phyloP scores from a whole-genome alignment of 306 rosid species.

The Cucurbita maxima region DNA sequence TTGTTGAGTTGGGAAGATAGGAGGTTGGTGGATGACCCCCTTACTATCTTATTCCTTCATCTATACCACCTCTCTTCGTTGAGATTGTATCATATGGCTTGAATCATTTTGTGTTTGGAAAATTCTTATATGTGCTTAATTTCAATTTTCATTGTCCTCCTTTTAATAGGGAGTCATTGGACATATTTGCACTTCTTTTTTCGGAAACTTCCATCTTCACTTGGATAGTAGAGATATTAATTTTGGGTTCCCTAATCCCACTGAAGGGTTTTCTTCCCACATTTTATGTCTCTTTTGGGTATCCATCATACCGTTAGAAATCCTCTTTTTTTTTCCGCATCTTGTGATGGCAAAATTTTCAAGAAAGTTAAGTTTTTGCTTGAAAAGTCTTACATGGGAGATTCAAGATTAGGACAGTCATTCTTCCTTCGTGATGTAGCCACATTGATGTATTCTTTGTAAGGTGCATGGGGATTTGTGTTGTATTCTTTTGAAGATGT shows the following conservation, averaged over 20 bases:
- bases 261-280: background rate
- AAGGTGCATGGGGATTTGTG: no score
- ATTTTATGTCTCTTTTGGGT: background rate
- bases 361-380: background rate
- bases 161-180: background rate
- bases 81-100: background rate
- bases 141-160: background rate
- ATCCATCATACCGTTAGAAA: no score
- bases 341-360: background rate
- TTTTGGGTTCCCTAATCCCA: background rate
- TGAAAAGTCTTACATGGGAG: no score
- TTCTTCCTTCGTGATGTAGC: no score
- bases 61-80: background rate
- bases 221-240: background rate
- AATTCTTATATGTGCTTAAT: background rate
- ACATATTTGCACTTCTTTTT: background rate
- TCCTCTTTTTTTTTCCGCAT: background rate
- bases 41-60: background rate
- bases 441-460: no score
- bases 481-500: no score
- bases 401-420: no score
- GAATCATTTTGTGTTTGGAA: background rate
- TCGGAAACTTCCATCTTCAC: background rate
- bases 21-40: background rate
- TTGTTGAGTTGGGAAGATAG: background rate